These are phyloP conservation scores for Dittrichia graveolens DNA, from an alignment of 129 eudicot genomes.

Conservation along the genomic window DNA sequence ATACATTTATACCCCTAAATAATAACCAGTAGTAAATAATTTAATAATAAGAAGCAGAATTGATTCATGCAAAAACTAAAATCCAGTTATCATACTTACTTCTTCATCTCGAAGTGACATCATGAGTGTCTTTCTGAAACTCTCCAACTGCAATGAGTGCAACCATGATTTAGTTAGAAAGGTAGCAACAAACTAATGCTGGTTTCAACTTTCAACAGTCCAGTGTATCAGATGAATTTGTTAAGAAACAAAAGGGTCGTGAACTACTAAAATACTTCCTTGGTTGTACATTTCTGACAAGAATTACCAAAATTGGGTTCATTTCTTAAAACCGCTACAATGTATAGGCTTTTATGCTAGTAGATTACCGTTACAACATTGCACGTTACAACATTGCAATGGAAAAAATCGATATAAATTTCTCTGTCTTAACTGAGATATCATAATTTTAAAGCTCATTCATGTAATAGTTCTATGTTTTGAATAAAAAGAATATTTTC, in stretches of 20 bases:
- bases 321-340: conserved; percentile 4
- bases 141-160: conserved; percentile 72
- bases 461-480: too few relatives aligned
- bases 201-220: not conserved
- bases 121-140: conserved; percentile 89
- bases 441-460: too few relatives aligned
- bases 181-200: not conserved
- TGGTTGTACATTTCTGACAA: not conserved
- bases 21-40: not conserved
- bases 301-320: not conserved
- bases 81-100: conserved; percentile 56
- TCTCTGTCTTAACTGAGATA: too few relatives aligned
- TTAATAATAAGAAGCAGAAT: not conserved
- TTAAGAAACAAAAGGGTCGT: not conserved
- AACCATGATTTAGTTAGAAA: conserved; percentile 21
- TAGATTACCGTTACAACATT: conserved; percentile 2
- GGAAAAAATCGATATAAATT: too few relatives aligned
- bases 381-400: not conserved
- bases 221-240: not conserved
- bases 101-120: conserved; percentile 91
- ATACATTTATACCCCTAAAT: not conserved
- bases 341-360: not conserved
- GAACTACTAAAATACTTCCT: not conserved
- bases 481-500: too few relatives aligned
- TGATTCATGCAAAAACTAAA: not conserved